Conservation (phyloP, 2,329 filamentous ascomycete species). For the Pestalotiopsis sp. region DNA sequence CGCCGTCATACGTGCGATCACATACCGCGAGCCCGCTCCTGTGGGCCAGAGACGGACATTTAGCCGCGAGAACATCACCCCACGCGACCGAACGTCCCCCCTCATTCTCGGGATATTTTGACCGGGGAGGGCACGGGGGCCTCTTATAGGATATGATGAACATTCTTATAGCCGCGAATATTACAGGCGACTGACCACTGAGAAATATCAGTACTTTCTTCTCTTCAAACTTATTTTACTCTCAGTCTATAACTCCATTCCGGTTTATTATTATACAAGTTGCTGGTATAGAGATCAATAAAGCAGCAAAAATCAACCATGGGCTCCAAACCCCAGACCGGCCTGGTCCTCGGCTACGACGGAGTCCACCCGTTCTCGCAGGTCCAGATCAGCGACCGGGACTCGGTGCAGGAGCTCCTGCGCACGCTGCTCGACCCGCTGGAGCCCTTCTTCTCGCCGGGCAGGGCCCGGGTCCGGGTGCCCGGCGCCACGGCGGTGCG, state of each 20-base stretch:
- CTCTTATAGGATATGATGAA: too few relatives aligned
- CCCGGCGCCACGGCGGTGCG: conserved; percentile 71
- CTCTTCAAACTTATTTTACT: too few relatives aligned
- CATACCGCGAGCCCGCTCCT: background rate
- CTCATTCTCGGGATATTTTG: background rate
- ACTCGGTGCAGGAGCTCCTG: conserved; percentile 62
- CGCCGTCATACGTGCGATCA: background rate
- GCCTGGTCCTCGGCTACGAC: conserved; percentile 50
- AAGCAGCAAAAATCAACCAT: conserved; percentile 16
- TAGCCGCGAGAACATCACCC: conserved; percentile 12
- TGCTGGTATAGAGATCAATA: too few relatives aligned
- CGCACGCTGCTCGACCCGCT: conserved; percentile 68
- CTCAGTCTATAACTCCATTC: too few relatives aligned
- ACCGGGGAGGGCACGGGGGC: background rate
- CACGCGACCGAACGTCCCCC: conserved; percentile 4
- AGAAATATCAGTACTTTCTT: too few relatives aligned
- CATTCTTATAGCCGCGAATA: too few relatives aligned
- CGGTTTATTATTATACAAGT: too few relatives aligned
- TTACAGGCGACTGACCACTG: too few relatives aligned
- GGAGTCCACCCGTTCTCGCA: conserved; percentile 56
- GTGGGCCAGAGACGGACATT: background rate
- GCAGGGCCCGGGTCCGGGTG: conserved; percentile 64
- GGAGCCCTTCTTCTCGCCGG: conserved; percentile 68
- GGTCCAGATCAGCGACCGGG: conserved; percentile 49
- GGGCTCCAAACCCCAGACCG: conserved; percentile 24